Evolutionary conservation across 495 filamentous ascomycete genomes (phyloP).

Genomic region (Chaetomium cochliodes): DNA sequence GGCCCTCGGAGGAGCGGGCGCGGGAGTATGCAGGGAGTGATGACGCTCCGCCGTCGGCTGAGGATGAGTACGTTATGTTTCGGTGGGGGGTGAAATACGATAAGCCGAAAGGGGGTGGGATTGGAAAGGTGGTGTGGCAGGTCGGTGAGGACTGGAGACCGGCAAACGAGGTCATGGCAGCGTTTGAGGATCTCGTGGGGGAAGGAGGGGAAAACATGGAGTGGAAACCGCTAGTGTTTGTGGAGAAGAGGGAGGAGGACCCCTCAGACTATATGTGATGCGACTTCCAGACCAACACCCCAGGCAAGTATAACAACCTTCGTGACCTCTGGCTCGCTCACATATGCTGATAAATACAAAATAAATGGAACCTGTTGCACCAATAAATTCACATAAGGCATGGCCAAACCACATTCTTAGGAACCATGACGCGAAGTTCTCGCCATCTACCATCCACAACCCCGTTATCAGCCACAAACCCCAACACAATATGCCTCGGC

Average conservation of each 20-base stretch:
- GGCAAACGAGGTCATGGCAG: constrained; percentile 13
- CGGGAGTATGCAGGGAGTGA: constrained; percentile 5
- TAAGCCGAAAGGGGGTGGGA: neutral
- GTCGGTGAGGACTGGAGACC: constrained; percentile 24
- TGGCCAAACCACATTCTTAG: too few relatives aligned
- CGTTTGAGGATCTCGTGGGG: constrained; percentile 22
- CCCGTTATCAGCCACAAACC: too few relatives aligned
- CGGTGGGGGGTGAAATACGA: constrained; percentile 24
- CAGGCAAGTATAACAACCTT: neutral
- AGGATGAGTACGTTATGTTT: constrained; percentile 5
- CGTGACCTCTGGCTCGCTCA: too few relatives aligned
- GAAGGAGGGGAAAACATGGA: constrained; percentile 14
- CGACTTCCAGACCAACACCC: neutral
- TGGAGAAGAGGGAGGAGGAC: neutral
- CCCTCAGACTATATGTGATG: neutral
- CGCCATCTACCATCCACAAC: too few relatives aligned
- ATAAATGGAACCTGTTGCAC: too few relatives aligned
- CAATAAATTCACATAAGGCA: too few relatives aligned
- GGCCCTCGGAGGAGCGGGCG: constrained; percentile 1
- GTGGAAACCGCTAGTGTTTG: constrained; percentile 1
- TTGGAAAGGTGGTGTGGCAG: constrained; percentile 24
- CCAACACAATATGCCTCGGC: too few relatives aligned
- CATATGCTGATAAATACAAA: too few relatives aligned
- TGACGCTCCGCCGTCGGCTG: constrained; percentile 4
- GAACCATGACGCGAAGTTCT: too few relatives aligned